Evolutionary conservation across 2,329 filamentous ascomycete species (phyloP), one percentile per base, ranked within the genome.

Genomic region (Sclerotinia glacialis): DNA sequence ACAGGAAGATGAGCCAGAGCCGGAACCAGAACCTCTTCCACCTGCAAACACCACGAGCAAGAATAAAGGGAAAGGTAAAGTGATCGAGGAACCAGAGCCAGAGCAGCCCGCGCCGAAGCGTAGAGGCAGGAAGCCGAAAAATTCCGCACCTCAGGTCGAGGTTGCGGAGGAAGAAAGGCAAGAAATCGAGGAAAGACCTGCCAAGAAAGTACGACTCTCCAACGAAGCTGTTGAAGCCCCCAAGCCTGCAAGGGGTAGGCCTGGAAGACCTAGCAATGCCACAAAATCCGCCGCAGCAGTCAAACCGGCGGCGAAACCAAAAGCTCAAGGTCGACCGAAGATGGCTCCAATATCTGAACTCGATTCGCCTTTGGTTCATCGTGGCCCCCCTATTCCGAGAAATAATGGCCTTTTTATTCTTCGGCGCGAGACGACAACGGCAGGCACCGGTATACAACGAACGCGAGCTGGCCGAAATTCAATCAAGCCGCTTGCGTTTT

Each of bases 401-500:
- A 82, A 80, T 64, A 79, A 79, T 53, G 81, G 82, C 54, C 74
- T 83, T 4, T 80, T 82, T 69, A 83, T 83, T 59, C 76, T 83
- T 56, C 80, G 82, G 67, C 79, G 80, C 55, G 82, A 84, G 72
- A 79, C 78, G 16, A 80, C 82, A 23, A 7, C 31, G n/a, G 69
- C 70, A 65, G 71, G 69, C 3, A 54, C 67, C 34, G 72, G 71
- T 2, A 75, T 85, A 18, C 37, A 46, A 44, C 84, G 82, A 54
- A 91, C 89, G 61, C 88, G 92, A 64, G 94, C 89, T 16, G 93
- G 92, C 2, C 86, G 95, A 66, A 86, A 87, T 63, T 92, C 91
- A 12, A 88, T 92, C 69, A 86, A 86, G 68, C 95, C 93, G 0
- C 79, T 97, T 44, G 87, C 91, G 34, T 96, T 85, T 76, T 98